These are phyloP conservation scores for Penicillium chermesinum DNA, from an alignment of 495 filamentous ascomycete species.

Conservation along the genomic window DNA sequence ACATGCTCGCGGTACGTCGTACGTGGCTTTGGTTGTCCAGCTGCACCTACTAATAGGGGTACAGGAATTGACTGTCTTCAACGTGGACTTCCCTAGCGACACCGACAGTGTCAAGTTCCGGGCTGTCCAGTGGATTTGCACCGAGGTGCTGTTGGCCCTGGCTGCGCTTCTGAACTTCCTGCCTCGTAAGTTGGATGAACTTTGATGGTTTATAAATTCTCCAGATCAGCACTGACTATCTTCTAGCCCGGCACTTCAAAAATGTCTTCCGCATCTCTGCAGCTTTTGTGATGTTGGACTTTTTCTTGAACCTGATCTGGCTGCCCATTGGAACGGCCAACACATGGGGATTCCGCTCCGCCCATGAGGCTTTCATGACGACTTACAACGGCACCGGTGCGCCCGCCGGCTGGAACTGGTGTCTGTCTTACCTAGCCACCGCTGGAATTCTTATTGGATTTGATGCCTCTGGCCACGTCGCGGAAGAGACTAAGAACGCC, in stretches of 20 bases:
- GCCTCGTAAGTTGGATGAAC: slow-evolving; percentile 30
- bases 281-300: slow-evolving; percentile 47
- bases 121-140: slow-evolving; percentile 52
- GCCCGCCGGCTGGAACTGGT: slow-evolving; percentile 54
- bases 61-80: slow-evolving; percentile 50
- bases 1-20: slow-evolving; percentile 46
- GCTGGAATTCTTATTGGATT: slow-evolving; percentile 56
- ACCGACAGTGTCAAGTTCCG: slow-evolving; percentile 46
- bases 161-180: slow-evolving; percentile 42
- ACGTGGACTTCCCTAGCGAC: slow-evolving; percentile 45
- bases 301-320: slow-evolving; percentile 53
- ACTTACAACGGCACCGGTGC: slow-evolving; percentile 55
- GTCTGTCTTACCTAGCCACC: slow-evolving; percentile 53
- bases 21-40: background rate
- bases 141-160: slow-evolving; percentile 44
- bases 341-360: slow-evolving; percentile 51
- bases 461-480: slow-evolving; percentile 52
- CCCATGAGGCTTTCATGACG: slow-evolving; percentile 52
- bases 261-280: slow-evolving; percentile 47
- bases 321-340: slow-evolving; percentile 49
- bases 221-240: slow-evolving; percentile 4
- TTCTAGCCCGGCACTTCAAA: slow-evolving; percentile 36
- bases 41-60: background rate
- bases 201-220: background rate
- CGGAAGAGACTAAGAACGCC: slow-evolving; percentile 55